A percentile compares a stretch with the other conserved stretches of the same genome.
phyloP scores from a whole-genome alignment of 1,284 basidiomycete genomes.

The Leccinum cinnamomeum region DNA sequence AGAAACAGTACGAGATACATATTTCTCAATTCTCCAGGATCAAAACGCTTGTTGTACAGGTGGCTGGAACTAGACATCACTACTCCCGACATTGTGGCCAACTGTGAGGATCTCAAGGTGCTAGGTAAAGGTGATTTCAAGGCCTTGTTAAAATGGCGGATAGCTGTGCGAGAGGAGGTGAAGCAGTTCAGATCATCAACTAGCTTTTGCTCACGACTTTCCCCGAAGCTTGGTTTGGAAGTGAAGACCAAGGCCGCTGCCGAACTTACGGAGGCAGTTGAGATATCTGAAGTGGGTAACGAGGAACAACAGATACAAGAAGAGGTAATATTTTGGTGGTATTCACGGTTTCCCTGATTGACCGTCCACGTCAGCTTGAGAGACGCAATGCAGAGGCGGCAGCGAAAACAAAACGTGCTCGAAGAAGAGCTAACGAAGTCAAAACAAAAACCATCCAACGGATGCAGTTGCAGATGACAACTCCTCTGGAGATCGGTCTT shows the following conservation, averaged over 20 bases:
- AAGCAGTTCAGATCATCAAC: slow-evolving; percentile 12
- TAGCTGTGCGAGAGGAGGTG: slow-evolving; percentile 81
- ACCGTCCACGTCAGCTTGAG: slow-evolving; percentile 60
- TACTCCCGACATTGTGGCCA: slow-evolving; percentile 77
- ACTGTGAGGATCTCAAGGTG: slow-evolving; percentile 93
- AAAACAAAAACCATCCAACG: slow-evolving; percentile 88
- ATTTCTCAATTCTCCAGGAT: slow-evolving; percentile 4
- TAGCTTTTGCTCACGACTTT: slow-evolving; percentile 7
- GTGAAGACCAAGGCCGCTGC: slow-evolving; percentile 69
- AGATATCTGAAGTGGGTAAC: slow-evolving; percentile 74
- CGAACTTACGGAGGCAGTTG: slow-evolving; percentile 76
- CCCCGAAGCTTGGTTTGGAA: slow-evolving; percentile 73
- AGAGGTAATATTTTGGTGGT: slow-evolving; percentile 56
- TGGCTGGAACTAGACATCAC: slow-evolving; percentile 78
- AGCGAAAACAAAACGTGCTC: slow-evolving; percentile 77
- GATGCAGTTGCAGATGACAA: slow-evolving; percentile 97
- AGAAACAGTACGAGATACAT: slow-evolving; percentile 62
- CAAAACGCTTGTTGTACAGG: slow-evolving; percentile 35
- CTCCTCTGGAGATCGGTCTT: slow-evolving; percentile 92
- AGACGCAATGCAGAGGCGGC: slow-evolving; percentile 79
- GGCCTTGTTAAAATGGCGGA: slow-evolving; percentile 87
- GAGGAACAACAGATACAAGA: slow-evolving; percentile 88
- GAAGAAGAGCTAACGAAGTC: slow-evolving; percentile 87
- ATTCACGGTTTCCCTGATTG: slow-evolving; percentile 1
- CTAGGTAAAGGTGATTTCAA: slow-evolving; percentile 99